Evolutionary conservation across 257 asterid species (phyloP).

Genomic region (Nicotiana paniculata): DNA sequence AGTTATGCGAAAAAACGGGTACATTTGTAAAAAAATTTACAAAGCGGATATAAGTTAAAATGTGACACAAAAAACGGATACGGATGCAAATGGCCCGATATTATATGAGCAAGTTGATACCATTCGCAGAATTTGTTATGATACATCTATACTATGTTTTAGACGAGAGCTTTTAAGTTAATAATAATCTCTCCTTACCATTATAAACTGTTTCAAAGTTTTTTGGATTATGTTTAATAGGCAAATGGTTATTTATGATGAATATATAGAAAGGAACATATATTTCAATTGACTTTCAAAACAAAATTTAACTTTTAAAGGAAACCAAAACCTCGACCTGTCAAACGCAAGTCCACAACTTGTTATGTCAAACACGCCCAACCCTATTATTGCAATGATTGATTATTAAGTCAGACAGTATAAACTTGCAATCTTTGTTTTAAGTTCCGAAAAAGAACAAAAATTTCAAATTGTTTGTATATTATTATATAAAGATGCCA

Average conservation of each 20-base stretch:
- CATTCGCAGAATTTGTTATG: background rate
- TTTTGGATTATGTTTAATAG: background rate
- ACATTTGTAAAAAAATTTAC: too few relatives aligned
- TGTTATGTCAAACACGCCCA: too few relatives aligned
- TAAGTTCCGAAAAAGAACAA: background rate
- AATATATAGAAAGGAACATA: too few relatives aligned
- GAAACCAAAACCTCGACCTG: too few relatives aligned
- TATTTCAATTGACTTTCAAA: too few relatives aligned
- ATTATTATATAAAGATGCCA: too few relatives aligned
- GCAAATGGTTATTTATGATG: background rate
- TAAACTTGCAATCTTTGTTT: background rate
- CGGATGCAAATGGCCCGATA: too few relatives aligned
- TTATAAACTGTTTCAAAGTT: background rate
- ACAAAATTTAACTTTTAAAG: background rate
- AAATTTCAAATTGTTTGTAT: background rate
- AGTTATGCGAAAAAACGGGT: too few relatives aligned
- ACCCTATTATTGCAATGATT: too few relatives aligned
- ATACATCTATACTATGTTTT: background rate
- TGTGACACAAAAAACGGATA: too few relatives aligned
- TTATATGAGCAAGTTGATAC: background rate
- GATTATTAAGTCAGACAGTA: background rate
- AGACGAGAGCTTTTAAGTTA: background rate
- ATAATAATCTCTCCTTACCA: background rate
- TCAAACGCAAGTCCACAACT: too few relatives aligned
- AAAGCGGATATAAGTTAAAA: too few relatives aligned